Conservation (phyloP, 495 filamentous ascomycete genomes). For the Talaromyces stipitatus region DNA sequence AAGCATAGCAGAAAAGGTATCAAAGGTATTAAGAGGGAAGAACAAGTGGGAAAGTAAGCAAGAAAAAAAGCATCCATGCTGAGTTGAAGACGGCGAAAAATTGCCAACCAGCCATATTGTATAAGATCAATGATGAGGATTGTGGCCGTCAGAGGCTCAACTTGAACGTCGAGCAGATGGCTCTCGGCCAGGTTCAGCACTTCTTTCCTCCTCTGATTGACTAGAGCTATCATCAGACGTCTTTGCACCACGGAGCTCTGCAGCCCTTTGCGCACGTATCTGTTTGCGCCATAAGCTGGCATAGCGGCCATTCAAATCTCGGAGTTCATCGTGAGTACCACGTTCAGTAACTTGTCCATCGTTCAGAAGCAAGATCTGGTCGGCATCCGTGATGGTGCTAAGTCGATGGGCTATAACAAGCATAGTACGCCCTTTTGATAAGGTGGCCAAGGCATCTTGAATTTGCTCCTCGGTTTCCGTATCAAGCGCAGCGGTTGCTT, state of each 20-base stretch:
- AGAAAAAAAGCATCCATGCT: background rate
- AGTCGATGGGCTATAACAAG: conserved; percentile 81
- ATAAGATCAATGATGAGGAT: background rate
- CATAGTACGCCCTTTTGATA: conserved; percentile 79
- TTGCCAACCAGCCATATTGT: background rate
- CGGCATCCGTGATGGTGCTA: conserved; percentile 88
- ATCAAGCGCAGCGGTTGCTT: conserved; percentile 92
- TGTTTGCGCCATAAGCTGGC: conserved; percentile 95
- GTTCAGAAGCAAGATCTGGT: conserved; percentile 90
- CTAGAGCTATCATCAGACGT: conserved; percentile 44
- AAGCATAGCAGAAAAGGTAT: conserved; percentile 2
- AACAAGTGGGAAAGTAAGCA: background rate
- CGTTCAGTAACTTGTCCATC: conserved; percentile 75
- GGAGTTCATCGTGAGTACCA: conserved; percentile 79
- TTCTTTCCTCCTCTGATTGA: conserved; percentile 44
- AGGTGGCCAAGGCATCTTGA: conserved; percentile 71
- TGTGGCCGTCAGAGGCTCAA: conserved; percentile 13
- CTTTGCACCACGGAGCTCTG: conserved; percentile 35
- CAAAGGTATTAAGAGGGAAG: background rate
- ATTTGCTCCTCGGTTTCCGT: conserved; percentile 96
- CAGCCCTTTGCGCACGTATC: conserved; percentile 77
- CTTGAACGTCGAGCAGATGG: conserved; percentile 10
- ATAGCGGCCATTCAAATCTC: conserved; percentile 72
- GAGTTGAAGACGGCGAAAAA: background rate
- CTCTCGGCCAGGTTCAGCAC: conserved; percentile 18